A percentile compares a stretch with the other conserved stretches of the same genome.
Evolutionary conservation across 2,329 filamentous ascomycete species (phyloP).

Genomic region (Calonectria hongkongensis): DNA sequence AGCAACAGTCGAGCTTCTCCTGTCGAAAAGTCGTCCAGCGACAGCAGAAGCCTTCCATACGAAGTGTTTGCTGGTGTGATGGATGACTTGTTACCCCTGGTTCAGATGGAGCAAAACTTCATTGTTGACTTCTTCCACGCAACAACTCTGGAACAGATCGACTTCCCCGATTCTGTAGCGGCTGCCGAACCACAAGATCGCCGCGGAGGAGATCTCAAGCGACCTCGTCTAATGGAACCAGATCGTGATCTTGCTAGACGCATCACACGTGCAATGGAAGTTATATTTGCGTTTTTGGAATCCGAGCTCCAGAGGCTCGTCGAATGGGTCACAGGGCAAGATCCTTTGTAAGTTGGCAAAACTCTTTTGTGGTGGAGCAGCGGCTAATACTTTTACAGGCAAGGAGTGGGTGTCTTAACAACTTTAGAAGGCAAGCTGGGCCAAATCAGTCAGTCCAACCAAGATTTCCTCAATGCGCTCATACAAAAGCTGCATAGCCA

Average conservation of each 20-base stretch:
- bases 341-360: conserved; percentile 82
- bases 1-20: conserved; percentile 63
- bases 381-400: conserved; percentile 69
- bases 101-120: conserved; percentile 97
- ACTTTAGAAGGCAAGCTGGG: conserved; percentile 86
- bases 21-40: conserved; percentile 75
- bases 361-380: background rate
- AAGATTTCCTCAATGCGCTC: conserved; percentile 89
- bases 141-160: conserved; percentile 85
- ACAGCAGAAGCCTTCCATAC: conserved; percentile 82
- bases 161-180: conserved; percentile 88
- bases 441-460: conserved; percentile 90
- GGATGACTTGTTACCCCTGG: conserved; percentile 87
- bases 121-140: conserved; percentile 98
- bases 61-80: conserved; percentile 88
- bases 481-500: conserved; percentile 87
- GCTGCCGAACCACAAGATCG: conserved; percentile 80
- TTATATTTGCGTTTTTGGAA: conserved; percentile 88
- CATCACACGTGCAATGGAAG: conserved; percentile 91
- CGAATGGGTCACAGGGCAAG: conserved; percentile 87
- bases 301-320: conserved; percentile 86
- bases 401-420: conserved; percentile 91
- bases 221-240: conserved; percentile 88
- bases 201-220: conserved; percentile 81
- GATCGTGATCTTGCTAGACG: conserved; percentile 90